phyloP scores from a whole-genome alignment of 768 basidiomycete genomes.

The Leccinum rimulosum region DNA sequence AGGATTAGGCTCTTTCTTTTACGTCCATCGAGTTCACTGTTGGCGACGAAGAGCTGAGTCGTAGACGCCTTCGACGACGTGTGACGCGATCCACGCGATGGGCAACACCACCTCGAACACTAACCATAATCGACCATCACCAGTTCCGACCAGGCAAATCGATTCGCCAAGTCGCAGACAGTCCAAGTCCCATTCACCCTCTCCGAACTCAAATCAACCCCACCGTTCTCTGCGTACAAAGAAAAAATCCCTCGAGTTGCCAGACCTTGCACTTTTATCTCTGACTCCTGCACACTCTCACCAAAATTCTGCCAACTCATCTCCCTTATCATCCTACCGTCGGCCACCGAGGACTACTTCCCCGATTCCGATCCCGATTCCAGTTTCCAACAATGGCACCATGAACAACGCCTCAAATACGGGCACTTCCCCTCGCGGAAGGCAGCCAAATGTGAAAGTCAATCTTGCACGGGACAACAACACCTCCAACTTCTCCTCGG shows the following conservation, averaged over 20 bases:
- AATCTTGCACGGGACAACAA: conserved; percentile 25
- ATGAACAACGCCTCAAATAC: conserved; percentile 36
- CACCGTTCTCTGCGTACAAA: conserved; percentile 64
- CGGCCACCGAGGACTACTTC: conserved; percentile 42
- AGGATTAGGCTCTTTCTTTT: conserved; percentile 29
- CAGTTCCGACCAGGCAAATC: conserved; percentile 25
- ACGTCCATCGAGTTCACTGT: conserved; percentile 32
- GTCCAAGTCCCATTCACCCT: conserved; percentile 33
- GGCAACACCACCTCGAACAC: conserved; percentile 33
- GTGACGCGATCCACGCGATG: conserved; percentile 28
- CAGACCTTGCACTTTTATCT: conserved; percentile 60
- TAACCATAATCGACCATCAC: conserved; percentile 28
- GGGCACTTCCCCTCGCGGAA: conserved; percentile 35
- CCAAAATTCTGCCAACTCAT: conserved; percentile 36
- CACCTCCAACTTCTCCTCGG: conserved; percentile 35
- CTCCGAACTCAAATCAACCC: conserved; percentile 42
- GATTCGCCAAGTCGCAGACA: conserved; percentile 21
- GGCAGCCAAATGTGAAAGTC: conserved; percentile 31
- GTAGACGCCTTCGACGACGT: conserved; percentile 14
- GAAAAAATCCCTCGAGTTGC: conserved; percentile 74
- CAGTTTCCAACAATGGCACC: conserved; percentile 36
- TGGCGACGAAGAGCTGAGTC: conserved; percentile 17
- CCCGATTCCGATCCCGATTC: conserved; percentile 48
- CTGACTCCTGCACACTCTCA: conserved; percentile 41
- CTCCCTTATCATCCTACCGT: conserved; percentile 42